phyloP scores from a whole-genome alignment of 306 rosid species.

The Rosa multiflora region DNA sequence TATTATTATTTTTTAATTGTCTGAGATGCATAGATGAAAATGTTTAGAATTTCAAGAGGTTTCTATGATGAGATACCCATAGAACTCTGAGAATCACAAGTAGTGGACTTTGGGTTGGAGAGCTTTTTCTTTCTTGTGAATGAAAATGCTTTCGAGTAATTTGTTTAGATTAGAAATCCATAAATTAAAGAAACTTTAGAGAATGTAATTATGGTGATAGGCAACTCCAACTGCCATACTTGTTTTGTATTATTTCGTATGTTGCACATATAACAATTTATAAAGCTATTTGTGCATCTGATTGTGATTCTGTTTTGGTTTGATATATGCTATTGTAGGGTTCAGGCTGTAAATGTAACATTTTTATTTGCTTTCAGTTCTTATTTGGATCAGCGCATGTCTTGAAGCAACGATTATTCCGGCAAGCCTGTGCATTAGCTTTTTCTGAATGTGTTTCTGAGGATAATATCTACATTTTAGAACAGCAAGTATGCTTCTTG shows the following conservation, averaged over 20 bases:
- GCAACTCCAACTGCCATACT: neutral
- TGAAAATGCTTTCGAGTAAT: neutral
- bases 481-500: slow-evolving; percentile 46
- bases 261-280: neutral
- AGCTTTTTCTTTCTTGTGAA: neutral
- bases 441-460: slow-evolving; percentile 52
- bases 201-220: neutral
- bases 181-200: neutral
- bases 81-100: neutral
- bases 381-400: slow-evolving; percentile 66
- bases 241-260: neutral
- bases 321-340: neutral
- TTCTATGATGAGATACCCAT: neutral
- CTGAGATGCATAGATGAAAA: neutral
- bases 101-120: neutral
- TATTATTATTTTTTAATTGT: too few relatives aligned
- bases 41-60: neutral
- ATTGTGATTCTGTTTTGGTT: neutral
- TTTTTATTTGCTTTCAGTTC: slow-evolving; percentile 47
- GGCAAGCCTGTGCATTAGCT: slow-evolving; percentile 68
- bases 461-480: slow-evolving; percentile 41
- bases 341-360: neutral
- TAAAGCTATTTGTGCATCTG: neutral
- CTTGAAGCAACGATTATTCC: slow-evolving; percentile 62
- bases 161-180: neutral